Base-by-base conservation (phyloP, 140 eudicot genomes). In the Erigeron philadelphicus region DNA sequence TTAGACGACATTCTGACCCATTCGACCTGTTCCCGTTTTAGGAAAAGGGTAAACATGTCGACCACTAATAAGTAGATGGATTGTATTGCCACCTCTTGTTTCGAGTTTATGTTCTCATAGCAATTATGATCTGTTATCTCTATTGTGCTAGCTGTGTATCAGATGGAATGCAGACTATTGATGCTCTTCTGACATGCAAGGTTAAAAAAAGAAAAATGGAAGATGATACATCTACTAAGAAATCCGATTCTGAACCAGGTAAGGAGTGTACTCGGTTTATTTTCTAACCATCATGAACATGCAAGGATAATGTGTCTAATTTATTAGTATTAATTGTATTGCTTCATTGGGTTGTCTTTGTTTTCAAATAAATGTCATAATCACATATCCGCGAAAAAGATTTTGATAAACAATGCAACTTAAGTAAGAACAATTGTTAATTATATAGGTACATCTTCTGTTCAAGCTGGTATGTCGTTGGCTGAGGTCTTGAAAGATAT, bases 131-230 rank as follows among this genome's bases (percentile, higher is more conserved):
- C 13, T 79, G 60, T 64, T 43, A 69, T 56, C 71, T 64, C 52
- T 17, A 77, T 25, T 80, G 68, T 80, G 82, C 81, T 88, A 92
- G 98, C 88, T 92, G 96, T 78, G 83, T 85, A 89, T 85, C 95
- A 86, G 95, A 93, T 83, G 96, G 95, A 72, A 82, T 86, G 85
- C 96, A 85, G 85, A 83, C 96, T 50, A 75, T 93, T 70, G 96
- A 93, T 79, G 79, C 90, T 60, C 98, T 93, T 74, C 94, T 93
- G 73, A 93, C 96, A 4, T 81, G 95, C 84, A 85, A 80, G 80
- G 52, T 78, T 35, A 89, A 89, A 31, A 31, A 31, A 76, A 83
- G 96, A 75, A 93, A 89, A 83, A 80, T 96, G 78, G 84, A 58
- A 77, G 40, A 79, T 61, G 83, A 79, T 69, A 56, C 78, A 38